Conservation (phyloP, 208 protist genomes). For the Trichomonas gallinae region DNA sequence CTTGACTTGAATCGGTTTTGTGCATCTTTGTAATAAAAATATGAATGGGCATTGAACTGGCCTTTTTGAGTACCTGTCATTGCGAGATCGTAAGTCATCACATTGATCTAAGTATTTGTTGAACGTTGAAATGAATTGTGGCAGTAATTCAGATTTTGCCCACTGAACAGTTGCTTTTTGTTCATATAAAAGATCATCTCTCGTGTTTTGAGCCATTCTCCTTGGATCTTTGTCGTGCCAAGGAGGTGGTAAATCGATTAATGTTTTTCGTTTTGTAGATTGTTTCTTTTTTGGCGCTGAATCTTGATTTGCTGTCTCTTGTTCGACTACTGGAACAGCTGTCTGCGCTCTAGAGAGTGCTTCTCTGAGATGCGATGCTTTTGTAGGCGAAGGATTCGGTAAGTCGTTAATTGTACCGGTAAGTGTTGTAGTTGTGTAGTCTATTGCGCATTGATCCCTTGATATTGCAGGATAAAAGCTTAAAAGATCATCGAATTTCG, state of each 20-base stretch:
- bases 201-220: not conserved
- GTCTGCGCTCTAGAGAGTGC: too few species aligned
- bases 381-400: not conserved
- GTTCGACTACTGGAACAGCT: not conserved
- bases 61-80: not conserved
- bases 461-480: not conserved
- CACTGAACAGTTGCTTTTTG: not conserved
- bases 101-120: not conserved
- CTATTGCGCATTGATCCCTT: not conserved
- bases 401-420: not conserved
- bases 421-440: not conserved
- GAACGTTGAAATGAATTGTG: not conserved
- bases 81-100: not conserved
- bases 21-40: not conserved
- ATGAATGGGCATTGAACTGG: not conserved
- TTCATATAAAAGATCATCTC: not conserved
- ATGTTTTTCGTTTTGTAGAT: not conserved
- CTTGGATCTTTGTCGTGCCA: conserved; percentile 10
- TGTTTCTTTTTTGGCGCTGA: not conserved
- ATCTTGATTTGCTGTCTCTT: too few species aligned
- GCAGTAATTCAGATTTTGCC: not conserved
- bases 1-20: not conserved
- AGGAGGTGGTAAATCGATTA: conserved; percentile 9
- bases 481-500: not conserved
- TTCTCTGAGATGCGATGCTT: not conserved